Base-by-base conservation (phyloP, 257 asterid genomes). In the Plectranthus barbatus region DNA sequence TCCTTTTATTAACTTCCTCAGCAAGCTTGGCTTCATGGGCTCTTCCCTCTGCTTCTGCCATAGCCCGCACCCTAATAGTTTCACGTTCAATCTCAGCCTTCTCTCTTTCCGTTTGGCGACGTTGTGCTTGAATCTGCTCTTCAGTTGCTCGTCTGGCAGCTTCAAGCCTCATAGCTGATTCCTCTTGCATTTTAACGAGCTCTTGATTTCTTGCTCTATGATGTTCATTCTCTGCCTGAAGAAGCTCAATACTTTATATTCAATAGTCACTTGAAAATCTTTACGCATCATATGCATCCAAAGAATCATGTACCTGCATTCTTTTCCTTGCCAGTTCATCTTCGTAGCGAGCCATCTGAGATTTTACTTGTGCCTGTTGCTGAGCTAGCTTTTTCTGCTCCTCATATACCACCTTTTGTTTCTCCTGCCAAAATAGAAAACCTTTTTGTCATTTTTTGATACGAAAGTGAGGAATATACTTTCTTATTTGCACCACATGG, bases 11-110 rank as follows among this genome's bases (percentile, higher is more conserved):
- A 68, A 93, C 95, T 62, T 93, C 99, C 79, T 93, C 99, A 45
- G 90, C 91, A 71, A 93, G 95, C 76, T 77, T 90, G 61, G 94
- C 94, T 80, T 93, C 99, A 79, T 83, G 99, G 66, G 97, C 99
- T 70, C 94, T 78, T 69, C 95, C 99, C 76, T 90, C 99, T 15
- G 99, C 99, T 74, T 90, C 96, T 23, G 97, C 91, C 88, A 90
- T 47, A 60, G 90, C 83, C 57, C 72, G 81, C 62, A 80, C 83
- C 79, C 79, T 85, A 69, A 87, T 83, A 41, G 97, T 93, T 73
- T 93, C 99, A 59, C 91, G 95, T 46, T 87, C 97, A 68, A 87
- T 85, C 72, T 80, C 85, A 54, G 97, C 97, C 80, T 82, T 93
- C 64, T 81, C 90, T 66, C 84, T 79, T 78, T 85, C 97, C 50